Conservation (phyloP, 805 yeast species). For the Wickerhamomyces silvicola region DNA sequence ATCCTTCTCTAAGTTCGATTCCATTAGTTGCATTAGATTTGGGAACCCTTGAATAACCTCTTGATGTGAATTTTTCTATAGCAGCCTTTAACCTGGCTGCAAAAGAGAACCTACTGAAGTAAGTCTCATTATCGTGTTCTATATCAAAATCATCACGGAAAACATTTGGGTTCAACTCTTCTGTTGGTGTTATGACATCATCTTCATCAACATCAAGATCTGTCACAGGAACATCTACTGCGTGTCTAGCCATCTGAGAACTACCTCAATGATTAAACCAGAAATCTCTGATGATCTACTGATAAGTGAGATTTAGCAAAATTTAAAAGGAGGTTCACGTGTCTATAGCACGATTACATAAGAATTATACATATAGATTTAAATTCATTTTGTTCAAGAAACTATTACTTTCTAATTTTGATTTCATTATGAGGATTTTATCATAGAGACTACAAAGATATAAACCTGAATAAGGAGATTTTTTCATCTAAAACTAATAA, state of each 20-base stretch:
- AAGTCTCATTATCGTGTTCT: constrained; percentile 5
- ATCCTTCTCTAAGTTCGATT: constrained; percentile 15
- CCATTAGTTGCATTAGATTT: constrained; percentile 14
- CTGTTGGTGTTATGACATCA: constrained; percentile 17
- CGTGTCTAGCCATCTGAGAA: constrained; percentile 24
- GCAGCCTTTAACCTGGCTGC: constrained; percentile 8
- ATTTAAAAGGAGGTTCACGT: too few species aligned
- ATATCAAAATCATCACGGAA: constrained; percentile 22
- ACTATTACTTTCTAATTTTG: too few species aligned
- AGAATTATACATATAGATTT: too few species aligned
- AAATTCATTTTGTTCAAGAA: too few species aligned
- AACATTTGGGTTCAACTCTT: constrained; percentile 16
- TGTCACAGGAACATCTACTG: constrained; percentile 49
- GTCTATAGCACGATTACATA: too few species aligned
- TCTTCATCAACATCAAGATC: constrained; percentile 41
- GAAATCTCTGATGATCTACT: too few species aligned
- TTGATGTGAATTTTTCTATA: constrained; percentile 2
- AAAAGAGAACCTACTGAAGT: constrained; percentile 6
- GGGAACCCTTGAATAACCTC: constrained; percentile 12
- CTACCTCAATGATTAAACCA: too few species aligned
- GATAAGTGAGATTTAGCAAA: too few species aligned
- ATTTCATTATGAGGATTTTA: too few species aligned
- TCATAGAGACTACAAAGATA: too few species aligned
- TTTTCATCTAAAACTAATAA: too few species aligned
- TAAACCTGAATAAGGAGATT: too few species aligned